Evolutionary conservation across 177 flowering plant species (phyloP), one percentile per base, ranked within the genome.

Genomic region (Telopea speciosissima): DNA sequence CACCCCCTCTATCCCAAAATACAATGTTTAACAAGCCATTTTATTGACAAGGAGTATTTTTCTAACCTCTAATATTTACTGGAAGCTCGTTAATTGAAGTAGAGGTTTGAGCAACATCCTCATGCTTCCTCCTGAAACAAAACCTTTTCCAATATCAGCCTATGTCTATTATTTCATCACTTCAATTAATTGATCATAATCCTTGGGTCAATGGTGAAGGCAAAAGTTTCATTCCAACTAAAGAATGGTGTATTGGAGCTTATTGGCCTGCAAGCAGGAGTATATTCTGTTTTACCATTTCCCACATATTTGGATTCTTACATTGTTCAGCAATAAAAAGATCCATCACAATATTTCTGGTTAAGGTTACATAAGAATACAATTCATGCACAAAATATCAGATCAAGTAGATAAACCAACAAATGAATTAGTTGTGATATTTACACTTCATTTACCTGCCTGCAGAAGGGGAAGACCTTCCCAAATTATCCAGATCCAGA

Each of bases 371-470:
- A 3, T 58, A 21, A 58, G 61, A 58, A 58, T 7, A 58, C n/a
- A 58, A 12, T 58, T 58, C 8, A 58, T 58, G 19, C 54, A 58
- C 52, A 69, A 40, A 6, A 36, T 59, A 17, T 1, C 14, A 6
- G 63, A 76, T 78, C 72, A 76, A 73, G 6, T 1, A 7, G 22
- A 58, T 58, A 81, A 83, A 86, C 84, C 84, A 82, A 82, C 77
- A 82, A 78, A 72, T 36, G 76, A 70, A 80, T 81, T 81, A 72
- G 76, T 78, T 79, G 81, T 56, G 72, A 77, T 73, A 70, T 76
- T 81, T 70, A 75, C 76, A 80, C 68, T 54, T 73, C 79, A 82
- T 80, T 80, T 80, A 92, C 99, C 97, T 89, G 87, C 81, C 85
- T 76, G 80, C 78, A 82, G 85, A 82, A 81, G 91, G 90, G 72